Percentiles rank a stretch among this genome's conserved stretches.
These are phyloP conservation scores for slime mould (Dictyostelium discoideum) DNA, from an alignment of 78 protist species.

Conservation along the genomic window DNA sequence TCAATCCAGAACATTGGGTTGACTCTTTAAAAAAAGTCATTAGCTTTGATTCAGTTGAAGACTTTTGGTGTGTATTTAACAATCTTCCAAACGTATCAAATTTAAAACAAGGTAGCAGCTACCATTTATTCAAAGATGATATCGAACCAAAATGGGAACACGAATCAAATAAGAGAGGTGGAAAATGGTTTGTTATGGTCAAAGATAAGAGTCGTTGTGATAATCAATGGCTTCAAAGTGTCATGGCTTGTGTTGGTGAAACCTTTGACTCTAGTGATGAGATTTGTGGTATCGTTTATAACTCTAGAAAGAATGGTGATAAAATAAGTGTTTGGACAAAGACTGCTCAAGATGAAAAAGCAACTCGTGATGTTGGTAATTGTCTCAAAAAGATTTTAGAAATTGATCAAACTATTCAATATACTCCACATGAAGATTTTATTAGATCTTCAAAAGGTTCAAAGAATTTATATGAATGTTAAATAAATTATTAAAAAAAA, in stretches of 20 bases:
- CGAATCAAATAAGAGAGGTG: constrained; percentile 63
- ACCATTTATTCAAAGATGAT: constrained; percentile 79
- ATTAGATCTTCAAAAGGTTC: constrained; percentile 24
- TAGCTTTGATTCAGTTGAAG: constrained; percentile 88
- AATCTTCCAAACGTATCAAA: constrained; percentile 57
- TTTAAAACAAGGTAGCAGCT: constrained; percentile 51
- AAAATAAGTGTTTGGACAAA: constrained; percentile 80
- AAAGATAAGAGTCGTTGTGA: constrained; percentile 42
- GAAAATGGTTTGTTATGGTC: constrained; percentile 63
- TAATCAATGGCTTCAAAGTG: constrained; percentile 67
- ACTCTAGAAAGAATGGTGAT: constrained; percentile 65
- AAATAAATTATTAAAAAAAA: background rate
- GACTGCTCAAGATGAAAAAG: constrained; percentile 48
- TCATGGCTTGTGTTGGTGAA: constrained; percentile 83
- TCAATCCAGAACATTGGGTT: constrained; percentile 69
- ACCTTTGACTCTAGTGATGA: constrained; percentile 76
- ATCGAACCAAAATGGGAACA: constrained; percentile 83
- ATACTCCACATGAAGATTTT: constrained; percentile 35
- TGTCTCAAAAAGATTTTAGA: constrained; percentile 24
- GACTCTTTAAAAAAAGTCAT: constrained; percentile 72
- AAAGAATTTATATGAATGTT: constrained; percentile 24
- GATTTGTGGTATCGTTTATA: constrained; percentile 77
- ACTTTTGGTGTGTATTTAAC: constrained; percentile 88
- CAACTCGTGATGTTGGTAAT: constrained; percentile 65
- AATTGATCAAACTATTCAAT: constrained; percentile 15